phyloP scores from a whole-genome alignment of 2,329 filamentous ascomycete species.

The Reticulascus tulasneorum region DNA sequence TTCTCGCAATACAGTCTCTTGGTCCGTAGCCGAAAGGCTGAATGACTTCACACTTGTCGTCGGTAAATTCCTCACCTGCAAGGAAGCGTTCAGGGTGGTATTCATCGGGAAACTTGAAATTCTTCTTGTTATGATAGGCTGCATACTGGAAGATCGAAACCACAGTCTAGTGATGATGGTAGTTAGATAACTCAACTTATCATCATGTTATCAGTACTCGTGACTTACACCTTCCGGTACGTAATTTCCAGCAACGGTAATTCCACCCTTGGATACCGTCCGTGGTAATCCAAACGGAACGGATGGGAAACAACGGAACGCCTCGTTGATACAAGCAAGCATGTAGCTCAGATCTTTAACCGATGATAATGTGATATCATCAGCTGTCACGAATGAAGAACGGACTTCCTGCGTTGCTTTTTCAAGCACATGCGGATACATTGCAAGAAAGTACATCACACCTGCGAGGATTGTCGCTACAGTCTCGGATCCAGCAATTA shows the following conservation, averaged over 20 bases:
- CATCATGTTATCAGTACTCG: background rate
- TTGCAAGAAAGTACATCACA: conserved; percentile 33
- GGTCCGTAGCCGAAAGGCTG: conserved; percentile 46
- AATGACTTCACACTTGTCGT: conserved; percentile 38
- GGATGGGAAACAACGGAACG: conserved; percentile 29
- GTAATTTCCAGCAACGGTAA: conserved; percentile 23
- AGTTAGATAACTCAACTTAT: background rate
- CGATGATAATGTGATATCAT: conserved; percentile 33
- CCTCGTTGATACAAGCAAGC: conserved; percentile 36
- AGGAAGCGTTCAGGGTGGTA: conserved; percentile 46
- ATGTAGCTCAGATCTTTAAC: conserved; percentile 30
- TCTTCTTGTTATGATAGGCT: conserved; percentile 6
- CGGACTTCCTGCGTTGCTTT: conserved; percentile 35
- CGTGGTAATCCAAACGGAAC: conserved; percentile 19
- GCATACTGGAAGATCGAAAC: conserved; percentile 10
- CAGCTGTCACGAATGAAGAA: conserved; percentile 24
- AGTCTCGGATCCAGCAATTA: conserved; percentile 39
- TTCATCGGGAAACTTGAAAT: conserved; percentile 39
- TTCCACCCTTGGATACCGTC: conserved; percentile 26
- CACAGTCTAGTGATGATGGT: background rate
- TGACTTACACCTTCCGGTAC: conserved; percentile 29
- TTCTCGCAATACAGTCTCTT: conserved; percentile 45
- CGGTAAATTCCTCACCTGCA: conserved; percentile 1
- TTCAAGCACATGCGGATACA: conserved; percentile 22
- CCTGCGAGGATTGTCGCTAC: conserved; percentile 40